Base-by-base conservation (phyloP, 2,329 filamentous ascomycete genomes). In the Albophoma yamanashiensis region DNA sequence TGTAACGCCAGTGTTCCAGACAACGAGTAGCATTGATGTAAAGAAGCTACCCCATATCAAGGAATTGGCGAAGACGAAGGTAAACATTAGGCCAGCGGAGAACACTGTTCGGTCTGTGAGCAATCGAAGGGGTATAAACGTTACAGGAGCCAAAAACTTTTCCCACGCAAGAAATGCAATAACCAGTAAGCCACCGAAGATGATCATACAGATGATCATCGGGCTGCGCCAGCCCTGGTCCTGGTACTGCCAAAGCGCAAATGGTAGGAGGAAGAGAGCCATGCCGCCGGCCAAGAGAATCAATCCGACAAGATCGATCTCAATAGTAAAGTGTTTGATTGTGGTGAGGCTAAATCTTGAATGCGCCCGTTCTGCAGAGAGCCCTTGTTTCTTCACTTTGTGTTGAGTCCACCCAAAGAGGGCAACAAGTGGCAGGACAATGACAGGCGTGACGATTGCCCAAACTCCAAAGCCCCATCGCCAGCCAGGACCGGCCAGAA, bases 391-490 rank as follows among this genome's bases (percentile, higher is more conserved):
- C 63, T 75, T 75, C 6, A 88, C 88, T 67, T 86, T 87, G 59
- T 73, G 74, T 62, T 85, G 80, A 67, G 88, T 86, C 67, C 77
- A 75, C 55, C 80, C 74, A 67, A 89, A 78, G 22, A 87, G 73
- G 36, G 76, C 64, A 55, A 80, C 77, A 2, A 89, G 76, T 0
- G 87, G 86, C 20, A 80, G 64, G 59, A 82, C 82, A 56, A 86
- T 79, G 36, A 82, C 73, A 1, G 85, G 85, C 15, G 83, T 72
- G 63, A 89, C 80, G 66, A 90, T 86, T 59, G 81, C 76, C 72
- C 84, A 89, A 62, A 82, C 78, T 56, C 86, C 87, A 63, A 86
- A 86, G 3, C 81, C 86, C 87, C 87, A 90, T 59, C 86, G 79
- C 82, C 83, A 89, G 56, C 79, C 82, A 8, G 78, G 73, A 25